Conservation (phyloP, 2,329 filamentous ascomycete genomes). For the Calycina herbarum region DNA sequence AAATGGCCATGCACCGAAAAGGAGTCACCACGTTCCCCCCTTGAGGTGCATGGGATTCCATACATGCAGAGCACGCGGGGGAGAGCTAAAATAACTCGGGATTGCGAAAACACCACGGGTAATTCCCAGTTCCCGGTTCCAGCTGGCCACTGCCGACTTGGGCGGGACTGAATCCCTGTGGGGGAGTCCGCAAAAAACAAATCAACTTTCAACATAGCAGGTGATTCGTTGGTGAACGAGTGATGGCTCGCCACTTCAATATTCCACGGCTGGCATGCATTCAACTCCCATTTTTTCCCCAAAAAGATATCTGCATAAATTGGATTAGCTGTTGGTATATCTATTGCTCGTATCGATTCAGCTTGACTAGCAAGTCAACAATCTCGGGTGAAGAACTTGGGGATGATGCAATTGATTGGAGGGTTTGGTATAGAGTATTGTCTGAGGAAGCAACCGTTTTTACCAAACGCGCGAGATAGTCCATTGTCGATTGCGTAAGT, state of each 20-base stretch:
- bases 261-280: not conserved
- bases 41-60: not conserved
- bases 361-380: slow-evolving; percentile 31
- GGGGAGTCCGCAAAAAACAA: not conserved
- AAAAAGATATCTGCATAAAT: not conserved
- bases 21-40: not conserved
- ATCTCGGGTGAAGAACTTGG: slow-evolving; percentile 32
- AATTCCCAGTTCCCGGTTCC: not conserved
- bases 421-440: slow-evolving; percentile 30
- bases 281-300: not conserved
- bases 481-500: slow-evolving; percentile 29
- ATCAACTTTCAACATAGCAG: not conserved
- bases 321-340: slow-evolving; percentile 3
- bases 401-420: slow-evolving; percentile 32
- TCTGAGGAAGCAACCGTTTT: slow-evolving; percentile 32
- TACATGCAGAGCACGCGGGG: not conserved
- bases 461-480: slow-evolving; percentile 31
- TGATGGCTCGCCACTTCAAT: slow-evolving; percentile 1
- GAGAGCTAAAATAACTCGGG: not conserved
- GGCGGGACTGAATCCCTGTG: not conserved
- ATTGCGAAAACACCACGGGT: not conserved
- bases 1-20: not conserved
- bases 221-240: not conserved
- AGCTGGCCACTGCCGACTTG: not conserved
- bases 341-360: slow-evolving; percentile 22